These are phyloP conservation scores for Pontederia crassipes DNA, from an alignment of 176 grass and related monocot species.

Conservation along the genomic window DNA sequence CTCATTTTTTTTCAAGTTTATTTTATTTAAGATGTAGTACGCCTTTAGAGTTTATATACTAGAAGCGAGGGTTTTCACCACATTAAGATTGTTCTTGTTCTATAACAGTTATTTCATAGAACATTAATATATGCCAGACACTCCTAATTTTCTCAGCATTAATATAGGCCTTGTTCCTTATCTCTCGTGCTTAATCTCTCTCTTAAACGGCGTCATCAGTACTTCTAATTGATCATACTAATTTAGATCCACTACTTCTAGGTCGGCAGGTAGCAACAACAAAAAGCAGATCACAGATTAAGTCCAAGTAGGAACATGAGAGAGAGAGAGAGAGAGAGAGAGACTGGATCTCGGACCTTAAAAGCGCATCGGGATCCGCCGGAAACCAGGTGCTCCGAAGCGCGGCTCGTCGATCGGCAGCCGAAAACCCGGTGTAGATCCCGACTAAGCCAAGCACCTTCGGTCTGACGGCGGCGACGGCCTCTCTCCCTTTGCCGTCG, in stretches of 20 bases:
- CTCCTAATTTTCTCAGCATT: too few species aligned
- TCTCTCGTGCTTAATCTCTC: too few species aligned
- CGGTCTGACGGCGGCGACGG: conserved; percentile 29
- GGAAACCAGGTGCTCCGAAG: conserved; percentile 92
- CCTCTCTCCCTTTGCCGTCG: conserved; percentile 8
- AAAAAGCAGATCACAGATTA: conserved; percentile 12
- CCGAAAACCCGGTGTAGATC: conserved; percentile 57
- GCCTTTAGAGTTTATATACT: too few species aligned
- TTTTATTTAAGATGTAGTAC: too few species aligned
- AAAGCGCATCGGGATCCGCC: conserved; percentile 58
- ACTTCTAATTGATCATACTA: too few species aligned
- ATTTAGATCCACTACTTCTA: neutral
- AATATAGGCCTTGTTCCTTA: too few species aligned
- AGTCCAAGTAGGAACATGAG: neutral
- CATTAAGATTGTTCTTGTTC: too few species aligned
- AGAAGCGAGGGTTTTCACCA: too few species aligned
- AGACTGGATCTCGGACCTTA: conserved; percentile 37
- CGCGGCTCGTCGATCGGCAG: conserved; percentile 41
- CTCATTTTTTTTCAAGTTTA: too few species aligned
- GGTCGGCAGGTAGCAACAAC: conserved; percentile 7
- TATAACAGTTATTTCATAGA: too few species aligned
- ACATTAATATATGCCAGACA: too few species aligned
- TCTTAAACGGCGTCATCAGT: too few species aligned
- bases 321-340: conserved; percentile 13
- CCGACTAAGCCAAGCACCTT: conserved; percentile 83